These are phyloP conservation scores for Colletotrichum sp. DNA, from an alignment of 2,329 filamentous ascomycete genomes.

Conservation along the genomic window DNA sequence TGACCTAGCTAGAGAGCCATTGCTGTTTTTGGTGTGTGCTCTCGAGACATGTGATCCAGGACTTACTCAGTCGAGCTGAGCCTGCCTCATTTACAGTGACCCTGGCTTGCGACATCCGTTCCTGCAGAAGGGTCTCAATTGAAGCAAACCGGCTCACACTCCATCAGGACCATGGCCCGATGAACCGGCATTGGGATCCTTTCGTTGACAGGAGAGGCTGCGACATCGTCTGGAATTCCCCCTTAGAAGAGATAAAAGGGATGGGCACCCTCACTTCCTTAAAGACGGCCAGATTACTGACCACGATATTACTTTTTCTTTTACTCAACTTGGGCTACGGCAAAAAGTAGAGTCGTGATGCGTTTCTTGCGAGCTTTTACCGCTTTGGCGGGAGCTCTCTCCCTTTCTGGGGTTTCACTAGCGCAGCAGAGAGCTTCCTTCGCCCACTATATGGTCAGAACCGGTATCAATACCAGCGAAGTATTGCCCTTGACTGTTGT, in stretches of 20 bases:
- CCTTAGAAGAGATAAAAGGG: not conserved
- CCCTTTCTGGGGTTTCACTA: accelerated
- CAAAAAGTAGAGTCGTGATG: not conserved
- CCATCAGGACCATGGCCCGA: not conserved
- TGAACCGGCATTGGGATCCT: not conserved
- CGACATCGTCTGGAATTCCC: not conserved
- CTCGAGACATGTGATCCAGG: accelerated
- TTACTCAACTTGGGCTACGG: accelerated
- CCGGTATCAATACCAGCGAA: accelerated
- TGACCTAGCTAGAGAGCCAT: not conserved
- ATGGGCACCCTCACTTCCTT: not conserved
- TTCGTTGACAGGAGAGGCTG: not conserved
- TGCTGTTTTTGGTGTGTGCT: accelerated
- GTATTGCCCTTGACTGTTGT: accelerated
- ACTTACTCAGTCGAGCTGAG: accelerated
- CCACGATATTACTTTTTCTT: accelerated
- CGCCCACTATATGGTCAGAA: not conserved
- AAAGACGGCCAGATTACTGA: not conserved
- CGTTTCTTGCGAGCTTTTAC: not conserved
- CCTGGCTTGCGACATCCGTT: not conserved
- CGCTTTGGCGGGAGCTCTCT: not conserved
- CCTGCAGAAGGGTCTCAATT: not conserved
- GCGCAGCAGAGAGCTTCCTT: not conserved
- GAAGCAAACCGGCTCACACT: not conserved
- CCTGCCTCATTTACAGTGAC: not conserved